Percentiles rank a stretch among this genome's conserved stretches.
These are phyloP conservation scores for Neonectria magnoliae DNA, from an alignment of 2,329 filamentous ascomycete species.

Conservation along the genomic window DNA sequence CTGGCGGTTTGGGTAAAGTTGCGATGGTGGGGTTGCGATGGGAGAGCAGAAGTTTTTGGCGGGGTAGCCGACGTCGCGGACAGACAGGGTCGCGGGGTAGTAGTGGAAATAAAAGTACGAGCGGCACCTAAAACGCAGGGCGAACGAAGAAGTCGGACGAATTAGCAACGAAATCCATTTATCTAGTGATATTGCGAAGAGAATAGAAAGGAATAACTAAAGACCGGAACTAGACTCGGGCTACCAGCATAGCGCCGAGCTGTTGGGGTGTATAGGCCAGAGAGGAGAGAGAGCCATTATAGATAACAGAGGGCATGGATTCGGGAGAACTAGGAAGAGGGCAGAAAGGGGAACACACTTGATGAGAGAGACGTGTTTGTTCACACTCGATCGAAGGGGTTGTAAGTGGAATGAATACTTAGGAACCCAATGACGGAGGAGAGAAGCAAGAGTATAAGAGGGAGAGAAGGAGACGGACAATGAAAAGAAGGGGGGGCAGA, in stretches of 20 bases:
- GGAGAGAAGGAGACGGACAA: neutral
- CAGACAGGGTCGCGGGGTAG: constrained; percentile 42
- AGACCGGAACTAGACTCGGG: constrained; percentile 2
- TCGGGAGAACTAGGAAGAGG: neutral
- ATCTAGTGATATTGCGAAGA: constrained; percentile 15
- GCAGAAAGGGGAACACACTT: constrained; percentile 14
- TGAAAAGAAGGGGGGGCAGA: constrained; percentile 8
- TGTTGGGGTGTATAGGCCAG: neutral
- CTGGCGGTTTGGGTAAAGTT: constrained; percentile 48
- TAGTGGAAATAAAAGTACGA: constrained; percentile 36
- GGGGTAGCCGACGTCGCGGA: constrained; percentile 35
- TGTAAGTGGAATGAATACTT: constrained; percentile 23
- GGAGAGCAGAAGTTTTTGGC: constrained; percentile 38
- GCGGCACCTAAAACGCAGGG: constrained; percentile 24
- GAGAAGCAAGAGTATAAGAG: constrained; percentile 24
- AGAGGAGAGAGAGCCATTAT: neutral
- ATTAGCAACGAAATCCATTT: constrained; percentile 36
- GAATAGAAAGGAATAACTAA: constrained; percentile 11
- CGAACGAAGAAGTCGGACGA: constrained; percentile 34
- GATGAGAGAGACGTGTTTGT: neutral
- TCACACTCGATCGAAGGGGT: constrained; percentile 1
- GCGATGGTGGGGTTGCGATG: constrained; percentile 33
- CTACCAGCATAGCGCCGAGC: neutral
- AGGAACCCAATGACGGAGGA: constrained; percentile 18
- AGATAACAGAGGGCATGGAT: constrained; percentile 15